Base-by-base conservation (phyloP, 148 eudicot species). In the Cornus suecica region DNA sequence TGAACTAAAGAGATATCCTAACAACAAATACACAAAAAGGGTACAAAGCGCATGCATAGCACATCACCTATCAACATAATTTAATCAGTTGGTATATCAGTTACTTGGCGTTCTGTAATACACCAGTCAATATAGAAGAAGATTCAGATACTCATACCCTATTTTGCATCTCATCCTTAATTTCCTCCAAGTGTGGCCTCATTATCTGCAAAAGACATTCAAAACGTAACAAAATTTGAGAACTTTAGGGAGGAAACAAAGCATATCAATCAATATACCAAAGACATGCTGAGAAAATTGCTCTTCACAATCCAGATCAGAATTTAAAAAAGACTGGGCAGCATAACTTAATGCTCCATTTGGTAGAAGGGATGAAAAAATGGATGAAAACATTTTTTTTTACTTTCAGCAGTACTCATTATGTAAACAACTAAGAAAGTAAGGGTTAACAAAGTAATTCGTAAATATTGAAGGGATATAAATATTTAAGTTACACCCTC, bases 111-210 rank as follows among this genome's bases (percentile, higher is more conserved):
- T 4, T 30, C 45, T 4, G 42, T 37, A 37, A 37, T 37, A 37
- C 42, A 37, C 42, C 42, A 37, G 42, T 6, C 0, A 24, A n/a
- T 26, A 31, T 34, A 70, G 18, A 68, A 77, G 37, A 54, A 37
- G 42, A 78, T 56, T 37, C 29, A 25, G 42, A 76, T 31, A 42
- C 65, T 2, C 80, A 82, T 90, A 95, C 99, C 93, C 75, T 87
- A 23, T 72, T 81, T 69, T 91, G 76, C 92, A 95, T 88, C 83
- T 93, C 97, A 80, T 70, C 78, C 84, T 85, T 90, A 62, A 95
- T 86, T 82, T 84, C 90, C 77, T 91, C 98, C 80, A 95, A 74
- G 42, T 80, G 81, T 70, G 99, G 99, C 73, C 94, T 90, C 86
- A 95, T 73, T 64, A 95, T 71, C 99, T 95, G 88, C 81, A 79